Percentiles rank a stretch among this genome's conserved stretches.
Evolutionary conservation across 108 stramenopile genomes (phyloP).

Genomic region (Pseudonitzschia pungens): DNA sequence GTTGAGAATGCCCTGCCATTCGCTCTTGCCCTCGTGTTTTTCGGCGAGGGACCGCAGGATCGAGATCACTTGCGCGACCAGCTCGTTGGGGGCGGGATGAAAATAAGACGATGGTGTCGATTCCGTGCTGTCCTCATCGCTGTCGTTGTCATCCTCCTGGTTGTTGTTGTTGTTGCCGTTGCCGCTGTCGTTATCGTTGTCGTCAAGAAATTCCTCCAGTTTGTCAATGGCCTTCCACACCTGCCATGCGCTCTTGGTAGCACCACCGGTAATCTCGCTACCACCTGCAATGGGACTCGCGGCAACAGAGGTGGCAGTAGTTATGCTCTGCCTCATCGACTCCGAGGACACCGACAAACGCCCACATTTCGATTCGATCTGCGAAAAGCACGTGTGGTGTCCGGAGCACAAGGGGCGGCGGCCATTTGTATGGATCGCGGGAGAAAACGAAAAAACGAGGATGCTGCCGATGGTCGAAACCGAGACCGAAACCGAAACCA

Average conservation of each 20-base stretch:
- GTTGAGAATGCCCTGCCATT: conserved; percentile 29
- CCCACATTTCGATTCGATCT: no score
- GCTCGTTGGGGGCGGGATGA: neutral
- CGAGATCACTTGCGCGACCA: neutral
- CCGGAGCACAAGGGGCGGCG: no score
- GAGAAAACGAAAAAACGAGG: no score
- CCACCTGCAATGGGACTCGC: no score
- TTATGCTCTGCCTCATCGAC: no score
- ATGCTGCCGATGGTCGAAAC: no score
- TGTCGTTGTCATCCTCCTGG: conserved; percentile 2
- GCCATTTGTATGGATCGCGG: no score
- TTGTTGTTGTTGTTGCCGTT: neutral
- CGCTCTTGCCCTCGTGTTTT: neutral
- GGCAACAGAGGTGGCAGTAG: no score
- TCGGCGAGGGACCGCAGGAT: neutral
- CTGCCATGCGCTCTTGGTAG: neutral
- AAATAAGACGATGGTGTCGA: neutral
- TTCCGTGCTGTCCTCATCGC: neutral
- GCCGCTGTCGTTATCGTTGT: neutral
- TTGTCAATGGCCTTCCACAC: neutral
- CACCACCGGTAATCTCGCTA: no score
- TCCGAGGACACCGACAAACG: no score
- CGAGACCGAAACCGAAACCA: no score
- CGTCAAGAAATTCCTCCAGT: neutral
- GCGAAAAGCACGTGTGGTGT: no score